phyloP scores from a whole-genome alignment of 345 rosid genomes.

The Ceriops tagal region DNA sequence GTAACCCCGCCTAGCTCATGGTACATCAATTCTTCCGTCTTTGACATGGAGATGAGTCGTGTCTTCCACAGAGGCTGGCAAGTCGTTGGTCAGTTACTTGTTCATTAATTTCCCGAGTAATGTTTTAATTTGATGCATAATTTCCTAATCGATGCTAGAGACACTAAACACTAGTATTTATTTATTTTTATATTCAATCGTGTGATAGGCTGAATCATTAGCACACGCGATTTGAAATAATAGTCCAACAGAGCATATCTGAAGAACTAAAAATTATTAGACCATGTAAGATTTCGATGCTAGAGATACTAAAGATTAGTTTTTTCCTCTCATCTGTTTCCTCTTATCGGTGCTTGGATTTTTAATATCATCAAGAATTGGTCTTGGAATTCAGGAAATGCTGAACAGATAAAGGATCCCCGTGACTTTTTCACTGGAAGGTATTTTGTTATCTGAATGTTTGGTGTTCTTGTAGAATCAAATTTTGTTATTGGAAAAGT shows the following conservation, averaged over 20 bases:
- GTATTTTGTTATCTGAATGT: constrained; percentile 22
- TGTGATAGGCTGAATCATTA: too few relatives aligned
- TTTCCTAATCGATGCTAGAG: too few relatives aligned
- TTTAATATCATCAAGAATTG: neutral
- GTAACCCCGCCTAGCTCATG: constrained; percentile 76
- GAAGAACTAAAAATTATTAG: too few relatives aligned
- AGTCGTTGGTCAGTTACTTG: constrained; percentile 56
- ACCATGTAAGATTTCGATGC: too few relatives aligned
- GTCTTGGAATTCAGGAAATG: constrained; percentile 40
- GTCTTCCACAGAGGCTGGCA: constrained; percentile 88
- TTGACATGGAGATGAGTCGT: constrained; percentile 52
- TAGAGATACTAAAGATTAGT: too few relatives aligned
- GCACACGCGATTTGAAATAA: too few relatives aligned
- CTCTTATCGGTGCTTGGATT: neutral
- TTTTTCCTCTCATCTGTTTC: neutral
- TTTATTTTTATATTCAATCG: too few relatives aligned
- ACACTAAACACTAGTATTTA: too few relatives aligned
- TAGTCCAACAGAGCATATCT: too few relatives aligned
- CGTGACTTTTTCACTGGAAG: constrained; percentile 80
- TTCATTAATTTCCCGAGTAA: neutral
- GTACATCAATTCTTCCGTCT: constrained; percentile 66
- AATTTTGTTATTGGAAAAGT: neutral
- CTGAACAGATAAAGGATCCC: constrained; percentile 63
- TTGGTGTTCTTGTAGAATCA: neutral
- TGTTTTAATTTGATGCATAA: too few relatives aligned